Evolutionary conservation across 768 basidiomycete species (phyloP).

Genomic region (Termitomyces sp.): DNA sequence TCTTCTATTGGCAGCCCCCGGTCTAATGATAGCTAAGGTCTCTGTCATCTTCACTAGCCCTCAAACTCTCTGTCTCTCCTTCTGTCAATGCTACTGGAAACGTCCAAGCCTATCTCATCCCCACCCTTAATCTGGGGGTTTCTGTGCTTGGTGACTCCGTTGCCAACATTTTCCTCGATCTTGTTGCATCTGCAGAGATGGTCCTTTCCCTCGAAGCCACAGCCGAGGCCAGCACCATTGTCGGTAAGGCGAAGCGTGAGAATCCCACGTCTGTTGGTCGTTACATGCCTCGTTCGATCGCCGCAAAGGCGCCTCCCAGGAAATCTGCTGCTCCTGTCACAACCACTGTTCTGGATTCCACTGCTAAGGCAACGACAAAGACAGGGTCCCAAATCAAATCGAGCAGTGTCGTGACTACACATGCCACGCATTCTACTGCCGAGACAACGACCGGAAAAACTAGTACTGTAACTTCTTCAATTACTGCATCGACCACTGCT

Average conservation of each 20-base stretch:
- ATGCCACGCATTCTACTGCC: too few relatives aligned
- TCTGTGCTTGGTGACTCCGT: slow-evolving; percentile 31
- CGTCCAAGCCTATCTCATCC: slow-evolving; percentile 47
- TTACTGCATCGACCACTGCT: background rate
- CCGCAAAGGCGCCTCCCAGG: background rate
- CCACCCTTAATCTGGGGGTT: slow-evolving; percentile 42
- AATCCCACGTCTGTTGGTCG: slow-evolving; percentile 1
- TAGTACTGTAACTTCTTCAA: too few relatives aligned
- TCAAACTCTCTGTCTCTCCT: slow-evolving; percentile 39
- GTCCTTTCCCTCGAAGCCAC: slow-evolving; percentile 22
- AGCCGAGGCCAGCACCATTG: slow-evolving; percentile 8
- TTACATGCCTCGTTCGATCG: background rate
- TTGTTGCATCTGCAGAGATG: slow-evolving; percentile 34
- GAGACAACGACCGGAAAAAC: too few relatives aligned
- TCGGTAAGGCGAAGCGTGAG: slow-evolving; percentile 9
- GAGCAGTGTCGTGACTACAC: too few relatives aligned
- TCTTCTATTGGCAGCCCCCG: background rate
- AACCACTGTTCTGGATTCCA: too few relatives aligned
- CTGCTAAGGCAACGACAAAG: too few relatives aligned
- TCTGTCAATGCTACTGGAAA: slow-evolving; percentile 36
- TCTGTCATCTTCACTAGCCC: slow-evolving; percentile 20
- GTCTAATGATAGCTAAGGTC: background rate
- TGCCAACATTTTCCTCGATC: slow-evolving; percentile 37
- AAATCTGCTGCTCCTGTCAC: background rate
- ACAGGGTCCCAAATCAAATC: too few relatives aligned